These are phyloP conservation scores for Parietaria judaica DNA, from an alignment of 306 rosid species.

Conservation along the genomic window DNA sequence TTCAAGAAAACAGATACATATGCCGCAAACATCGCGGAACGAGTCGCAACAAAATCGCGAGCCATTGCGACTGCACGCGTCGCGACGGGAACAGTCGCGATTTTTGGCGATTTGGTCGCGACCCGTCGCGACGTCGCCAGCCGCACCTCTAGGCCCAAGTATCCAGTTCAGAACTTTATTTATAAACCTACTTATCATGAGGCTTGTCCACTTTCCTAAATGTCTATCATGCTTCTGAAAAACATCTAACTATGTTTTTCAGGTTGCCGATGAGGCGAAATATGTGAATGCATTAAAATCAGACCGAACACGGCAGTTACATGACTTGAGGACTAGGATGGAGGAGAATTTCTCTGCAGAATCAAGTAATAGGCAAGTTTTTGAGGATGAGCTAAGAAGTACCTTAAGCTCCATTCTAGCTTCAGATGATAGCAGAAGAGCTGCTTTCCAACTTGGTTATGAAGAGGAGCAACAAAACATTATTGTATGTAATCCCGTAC, in stretches of 20 bases:
- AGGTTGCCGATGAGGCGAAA: slow-evolving; percentile 79
- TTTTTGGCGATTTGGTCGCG: no score
- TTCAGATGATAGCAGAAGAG: slow-evolving; percentile 74
- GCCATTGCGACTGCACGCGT: no score
- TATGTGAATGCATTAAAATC: slow-evolving; percentile 51
- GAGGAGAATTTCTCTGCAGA: slow-evolving; percentile 60
- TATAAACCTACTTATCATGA: no score
- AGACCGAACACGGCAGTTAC: slow-evolving; percentile 71
- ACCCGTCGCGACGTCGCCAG: no score
- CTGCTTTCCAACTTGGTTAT: slow-evolving; percentile 65
- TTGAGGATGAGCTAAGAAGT: slow-evolving; percentile 75
- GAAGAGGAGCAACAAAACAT: slow-evolving; percentile 94
- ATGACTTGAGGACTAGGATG: slow-evolving; percentile 57
- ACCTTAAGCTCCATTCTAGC: slow-evolving; percentile 57
- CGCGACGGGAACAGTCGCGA: no score
- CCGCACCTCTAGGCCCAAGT: no score
- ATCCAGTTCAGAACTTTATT: no score
- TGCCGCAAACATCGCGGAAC: no score
- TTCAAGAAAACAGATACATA: no score
- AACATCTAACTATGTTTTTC: slow-evolving; percentile 20
- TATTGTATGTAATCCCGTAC: slow-evolving; percentile 48
- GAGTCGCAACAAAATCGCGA: no score
- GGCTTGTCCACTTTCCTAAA: not conserved
- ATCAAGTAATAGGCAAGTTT: slow-evolving; percentile 47
- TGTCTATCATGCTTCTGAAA: slow-evolving; percentile 5